These are phyloP conservation scores for Trametes gibbosa DNA, from an alignment of 768 basidiomycete genomes.

Conservation along the genomic window DNA sequence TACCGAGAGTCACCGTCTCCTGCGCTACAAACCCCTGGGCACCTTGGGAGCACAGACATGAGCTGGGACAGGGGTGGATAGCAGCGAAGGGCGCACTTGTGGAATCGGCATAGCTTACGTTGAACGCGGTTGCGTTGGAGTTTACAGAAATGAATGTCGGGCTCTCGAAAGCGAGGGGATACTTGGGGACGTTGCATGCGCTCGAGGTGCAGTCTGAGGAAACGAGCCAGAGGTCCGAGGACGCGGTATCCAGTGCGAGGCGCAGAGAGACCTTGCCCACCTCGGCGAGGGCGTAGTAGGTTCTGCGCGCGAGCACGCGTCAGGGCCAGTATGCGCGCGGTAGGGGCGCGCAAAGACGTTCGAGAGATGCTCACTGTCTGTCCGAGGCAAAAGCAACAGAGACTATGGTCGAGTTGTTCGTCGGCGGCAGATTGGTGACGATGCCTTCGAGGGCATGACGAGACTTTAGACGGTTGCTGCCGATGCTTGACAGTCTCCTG, in stretches of 20 bases:
- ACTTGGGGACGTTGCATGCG: constrained; percentile 65
- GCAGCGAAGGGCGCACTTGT: constrained; percentile 49
- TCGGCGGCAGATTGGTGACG: not conserved
- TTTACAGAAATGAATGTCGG: constrained; percentile 62
- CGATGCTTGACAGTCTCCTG: not conserved
- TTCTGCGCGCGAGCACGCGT: too few species aligned
- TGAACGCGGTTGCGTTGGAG: constrained; percentile 58
- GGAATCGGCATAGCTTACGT: constrained; percentile 61
- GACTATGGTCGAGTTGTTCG: constrained; percentile 14
- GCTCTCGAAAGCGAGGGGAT: constrained; percentile 66
- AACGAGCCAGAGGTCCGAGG: constrained; percentile 68
- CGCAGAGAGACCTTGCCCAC: constrained; percentile 65
- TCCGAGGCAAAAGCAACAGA: constrained; percentile 12
- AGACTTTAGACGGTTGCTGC: not conserved
- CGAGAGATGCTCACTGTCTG: constrained; percentile 10
- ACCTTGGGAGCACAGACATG: constrained; percentile 34
- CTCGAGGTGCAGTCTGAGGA: constrained; percentile 58
- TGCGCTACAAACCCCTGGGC: constrained; percentile 69
- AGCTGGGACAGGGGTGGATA: not conserved
- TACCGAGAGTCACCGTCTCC: constrained; percentile 60
- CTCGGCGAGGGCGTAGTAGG: constrained; percentile 63
- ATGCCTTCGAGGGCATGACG: constrained; percentile 10
- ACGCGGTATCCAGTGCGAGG: constrained; percentile 72
- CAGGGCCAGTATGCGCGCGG: not conserved
- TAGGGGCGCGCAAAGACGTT: too few species aligned